Percentiles rank a stretch among this genome's conserved stretches.
Conservation (phyloP, 2,329 filamentous ascomycete species). For the Canariomyces notabilis region DNA sequence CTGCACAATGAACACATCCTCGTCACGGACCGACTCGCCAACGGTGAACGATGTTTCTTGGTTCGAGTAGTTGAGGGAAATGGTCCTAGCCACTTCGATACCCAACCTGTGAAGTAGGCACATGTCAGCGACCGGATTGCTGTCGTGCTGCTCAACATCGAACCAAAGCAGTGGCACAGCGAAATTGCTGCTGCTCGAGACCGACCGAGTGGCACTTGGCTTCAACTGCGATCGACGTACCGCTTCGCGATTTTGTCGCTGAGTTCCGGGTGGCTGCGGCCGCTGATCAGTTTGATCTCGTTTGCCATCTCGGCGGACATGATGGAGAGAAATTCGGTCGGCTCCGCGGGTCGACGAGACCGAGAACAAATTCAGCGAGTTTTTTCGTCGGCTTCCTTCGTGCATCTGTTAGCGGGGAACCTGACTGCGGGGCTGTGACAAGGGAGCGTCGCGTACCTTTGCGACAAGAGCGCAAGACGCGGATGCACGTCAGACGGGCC, state of each 20-base stretch:
- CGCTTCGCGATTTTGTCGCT: slow-evolving; percentile 35
- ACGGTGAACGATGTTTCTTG: slow-evolving; percentile 88
- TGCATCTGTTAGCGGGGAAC: slow-evolving; percentile 24
- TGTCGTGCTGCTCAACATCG: not conserved
- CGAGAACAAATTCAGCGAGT: slow-evolving; percentile 15
- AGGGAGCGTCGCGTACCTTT: slow-evolving; percentile 6
- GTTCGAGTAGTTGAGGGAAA: slow-evolving; percentile 80
- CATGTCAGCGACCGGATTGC: slow-evolving; percentile 21
- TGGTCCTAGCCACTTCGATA: slow-evolving; percentile 72
- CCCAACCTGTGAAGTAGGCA: slow-evolving; percentile 52
- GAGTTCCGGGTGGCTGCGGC: slow-evolving; percentile 45
- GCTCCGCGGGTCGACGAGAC: slow-evolving; percentile 19
- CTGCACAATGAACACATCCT: slow-evolving; percentile 97
- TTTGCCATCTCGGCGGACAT: slow-evolving; percentile 41
- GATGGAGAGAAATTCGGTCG: slow-evolving; percentile 14
- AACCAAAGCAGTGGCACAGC: not conserved
- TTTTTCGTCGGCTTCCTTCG: slow-evolving; percentile 13
- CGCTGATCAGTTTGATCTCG: slow-evolving; percentile 49
- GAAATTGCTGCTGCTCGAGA: not conserved
- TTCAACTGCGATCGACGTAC: slow-evolving; percentile 14
- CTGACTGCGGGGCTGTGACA: slow-evolving; percentile 18
- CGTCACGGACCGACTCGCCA: slow-evolving; percentile 91
- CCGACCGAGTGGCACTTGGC: too few species aligned
- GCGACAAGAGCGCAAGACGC: not conserved
- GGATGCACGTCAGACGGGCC: not conserved